Conservation (phyloP, 345 rosid species). For the Balakata baccata region DNA sequence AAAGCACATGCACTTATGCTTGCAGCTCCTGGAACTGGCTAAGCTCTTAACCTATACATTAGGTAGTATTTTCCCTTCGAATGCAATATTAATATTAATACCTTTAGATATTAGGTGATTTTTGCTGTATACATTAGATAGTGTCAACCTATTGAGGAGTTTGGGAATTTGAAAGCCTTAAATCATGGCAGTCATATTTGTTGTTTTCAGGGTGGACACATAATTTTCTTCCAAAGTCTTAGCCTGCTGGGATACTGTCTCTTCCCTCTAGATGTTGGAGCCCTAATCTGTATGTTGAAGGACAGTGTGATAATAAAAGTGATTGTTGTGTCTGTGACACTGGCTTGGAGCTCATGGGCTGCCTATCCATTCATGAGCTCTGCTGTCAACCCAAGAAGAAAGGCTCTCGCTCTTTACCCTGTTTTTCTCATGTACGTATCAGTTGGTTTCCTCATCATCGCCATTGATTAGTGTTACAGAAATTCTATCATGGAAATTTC, state of each 20-base stretch:
- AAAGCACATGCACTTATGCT: not conserved
- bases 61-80: not conserved
- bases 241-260: slow-evolving; percentile 85
- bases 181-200: not conserved
- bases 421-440: slow-evolving; percentile 97
- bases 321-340: slow-evolving; percentile 60
- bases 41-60: not conserved
- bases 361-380: slow-evolving; percentile 96
- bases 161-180: slow-evolving; percentile 2
- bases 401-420: slow-evolving; percentile 87
- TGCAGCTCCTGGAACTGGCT: not conserved
- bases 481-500: not conserved
- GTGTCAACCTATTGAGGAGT: not conserved
- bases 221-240: slow-evolving; percentile 83
- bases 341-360: slow-evolving; percentile 96
- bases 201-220: slow-evolving; percentile 73
- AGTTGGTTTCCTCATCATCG: slow-evolving; percentile 90
- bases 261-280: slow-evolving; percentile 81
- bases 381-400: slow-evolving; percentile 78
- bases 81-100: not conserved
- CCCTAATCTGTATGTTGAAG: slow-evolving; percentile 73
- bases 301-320: slow-evolving; percentile 68
- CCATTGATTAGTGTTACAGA: slow-evolving; percentile 48
- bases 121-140: not conserved
- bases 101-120: not conserved